Evolutionary conservation across 768 basidiomycete species (phyloP).

Genomic region (Pisolithus sp.): DNA sequence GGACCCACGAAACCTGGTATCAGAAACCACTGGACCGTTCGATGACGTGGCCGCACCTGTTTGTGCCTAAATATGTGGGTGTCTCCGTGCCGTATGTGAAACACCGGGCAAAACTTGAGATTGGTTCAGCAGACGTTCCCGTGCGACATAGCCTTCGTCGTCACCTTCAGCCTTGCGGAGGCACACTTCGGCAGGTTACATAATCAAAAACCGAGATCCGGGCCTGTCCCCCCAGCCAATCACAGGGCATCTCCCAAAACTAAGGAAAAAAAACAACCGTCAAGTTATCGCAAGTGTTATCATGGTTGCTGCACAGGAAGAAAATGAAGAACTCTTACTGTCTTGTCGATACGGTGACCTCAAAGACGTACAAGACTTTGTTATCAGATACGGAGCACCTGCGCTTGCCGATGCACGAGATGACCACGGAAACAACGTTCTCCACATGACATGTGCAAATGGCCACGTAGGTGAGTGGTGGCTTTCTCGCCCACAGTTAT

Average conservation of each 20-base stretch:
- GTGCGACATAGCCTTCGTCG: no score
- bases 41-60: no score
- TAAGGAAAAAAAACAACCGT: not conserved
- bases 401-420: constrained; percentile 51
- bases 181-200: no score
- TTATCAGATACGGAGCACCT: constrained; percentile 48
- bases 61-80: no score
- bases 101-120: no score
- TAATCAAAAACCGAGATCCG: no score
- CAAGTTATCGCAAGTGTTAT: not conserved
- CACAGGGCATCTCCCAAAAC: not conserved
- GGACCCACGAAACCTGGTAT: no score
- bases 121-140: no score
- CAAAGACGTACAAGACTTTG: constrained; percentile 65
- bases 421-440: constrained; percentile 68
- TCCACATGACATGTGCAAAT: constrained; percentile 88
- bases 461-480: constrained; percentile 69
- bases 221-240: not conserved
- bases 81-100: no score
- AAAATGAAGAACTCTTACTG: constrained; percentile 70
- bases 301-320: constrained; percentile 35
- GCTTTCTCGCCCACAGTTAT: not conserved
- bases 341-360: constrained; percentile 86
- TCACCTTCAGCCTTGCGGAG: no score
- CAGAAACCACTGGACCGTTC: no score